Evolutionary conservation across 331 rosid genomes (phyloP).

Genomic region (Telfairia occidentalis): DNA sequence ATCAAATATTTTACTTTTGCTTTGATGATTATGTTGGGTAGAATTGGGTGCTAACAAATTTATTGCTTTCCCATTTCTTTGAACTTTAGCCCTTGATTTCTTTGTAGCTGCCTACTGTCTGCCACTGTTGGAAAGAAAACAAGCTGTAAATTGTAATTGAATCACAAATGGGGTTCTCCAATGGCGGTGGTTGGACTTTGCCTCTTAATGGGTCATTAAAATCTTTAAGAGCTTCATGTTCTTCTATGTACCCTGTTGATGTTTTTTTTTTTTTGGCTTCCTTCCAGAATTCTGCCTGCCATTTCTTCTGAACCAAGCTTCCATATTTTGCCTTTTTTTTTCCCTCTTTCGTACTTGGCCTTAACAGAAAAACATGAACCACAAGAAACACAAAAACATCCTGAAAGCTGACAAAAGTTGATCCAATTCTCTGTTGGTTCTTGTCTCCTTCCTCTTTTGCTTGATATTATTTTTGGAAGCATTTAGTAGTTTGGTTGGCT

Average conservation of each 20-base stretch:
- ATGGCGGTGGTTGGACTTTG: background rate
- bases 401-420: constrained; percentile 1
- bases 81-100: background rate
- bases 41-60: constrained; percentile 3
- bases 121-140: constrained; percentile 1
- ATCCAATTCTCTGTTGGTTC: background rate
- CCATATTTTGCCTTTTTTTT: background rate
- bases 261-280: background rate
- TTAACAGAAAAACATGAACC: constrained; percentile 8
- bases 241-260: background rate
- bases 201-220: background rate
- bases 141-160: background rate
- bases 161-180: background rate
- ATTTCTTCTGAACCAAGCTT: constrained; percentile 11
- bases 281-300: background rate
- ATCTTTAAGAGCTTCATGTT: background rate
- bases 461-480: background rate
- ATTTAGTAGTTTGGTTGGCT: background rate
- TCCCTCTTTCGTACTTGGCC: background rate
- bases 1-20: background rate
- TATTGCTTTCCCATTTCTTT: background rate
- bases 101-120: constrained; percentile 3
- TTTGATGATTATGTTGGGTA: constrained; percentile 14
- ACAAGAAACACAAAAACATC: background rate
- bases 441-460: background rate